Evolutionary conservation across 2,329 filamentous ascomycete genomes (phyloP), one percentile per base, ranked within the genome.

Genomic region (Aspergillus brunneoviolaceus): DNA sequence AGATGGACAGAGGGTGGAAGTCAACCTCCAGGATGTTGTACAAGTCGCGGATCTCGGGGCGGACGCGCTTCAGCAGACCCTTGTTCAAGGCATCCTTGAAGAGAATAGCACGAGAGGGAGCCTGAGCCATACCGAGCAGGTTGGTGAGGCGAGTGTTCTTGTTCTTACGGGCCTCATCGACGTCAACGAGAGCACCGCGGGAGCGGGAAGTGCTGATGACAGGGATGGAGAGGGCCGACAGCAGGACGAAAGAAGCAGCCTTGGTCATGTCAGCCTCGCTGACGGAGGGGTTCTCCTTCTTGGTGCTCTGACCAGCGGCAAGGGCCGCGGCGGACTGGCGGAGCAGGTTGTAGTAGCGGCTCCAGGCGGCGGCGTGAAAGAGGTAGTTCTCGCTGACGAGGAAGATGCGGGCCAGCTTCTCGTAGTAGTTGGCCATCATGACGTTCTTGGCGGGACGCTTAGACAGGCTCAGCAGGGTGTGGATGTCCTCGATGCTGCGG

Each of bases 371-470:
- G 68, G 95, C 95, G 75, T 99, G 95, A 88, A 99, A 99, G 50
- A 99, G 88, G 77, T 98, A 98, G 84, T 99, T 99, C 81, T 98
- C 95, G 77, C 94, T 96, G 67, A 98, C 95, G 64, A 99, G 87
- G 85, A 99, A 99, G 77, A 99, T 99, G 66, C 93, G 88, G 47
- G 95, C 97, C 60, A 99, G 88, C 82, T 98, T 98, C 85, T 99
- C 95, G 80, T 98, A 99, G 85, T 99, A 99, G 83, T 98, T 99
- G 80, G 95, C 95, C 95, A 99, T 99, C 95, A 99, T 98, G 75
- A 97, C 85, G 77, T 97, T 97, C 89, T 98, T 98, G 57, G 95
- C 89, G 45, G 93, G 93, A 58, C 95, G 91, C 86, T 98, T 98
- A 89, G 94, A 98, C 69, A 98, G 85, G 82, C 89, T 98, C 68